phyloP scores from a whole-genome alignment of 768 basidiomycete species.

The Psilocybe subaeruginosa region DNA sequence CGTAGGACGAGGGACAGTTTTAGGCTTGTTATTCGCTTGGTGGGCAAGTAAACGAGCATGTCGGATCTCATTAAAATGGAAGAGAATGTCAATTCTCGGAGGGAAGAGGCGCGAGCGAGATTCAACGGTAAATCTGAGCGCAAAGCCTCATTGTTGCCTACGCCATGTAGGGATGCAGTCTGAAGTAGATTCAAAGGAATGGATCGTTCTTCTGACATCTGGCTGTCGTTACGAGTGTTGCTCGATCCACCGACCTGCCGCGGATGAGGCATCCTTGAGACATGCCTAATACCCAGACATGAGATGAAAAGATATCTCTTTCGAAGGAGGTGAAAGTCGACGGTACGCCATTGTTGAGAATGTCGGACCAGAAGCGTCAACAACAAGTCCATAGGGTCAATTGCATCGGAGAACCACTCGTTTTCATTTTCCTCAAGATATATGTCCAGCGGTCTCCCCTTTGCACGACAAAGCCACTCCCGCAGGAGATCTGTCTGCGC shows the following conservation, averaged over 20 bases:
- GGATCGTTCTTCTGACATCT: neutral
- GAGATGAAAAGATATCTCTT: neutral
- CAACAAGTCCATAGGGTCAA: neutral
- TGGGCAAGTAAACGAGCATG: neutral
- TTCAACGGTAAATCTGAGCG: neutral
- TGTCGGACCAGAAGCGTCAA: neutral
- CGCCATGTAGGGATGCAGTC: neutral
- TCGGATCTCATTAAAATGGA: neutral
- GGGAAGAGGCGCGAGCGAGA: neutral
- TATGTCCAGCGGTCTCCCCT: slow-evolving; percentile 17
- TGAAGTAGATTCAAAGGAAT: neutral
- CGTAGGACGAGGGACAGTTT: neutral
- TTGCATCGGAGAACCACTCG: too few relatives aligned
- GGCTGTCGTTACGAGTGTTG: too few relatives aligned
- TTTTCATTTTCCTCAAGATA: slow-evolving; percentile 10
- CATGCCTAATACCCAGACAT: neutral
- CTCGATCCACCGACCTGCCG: neutral
- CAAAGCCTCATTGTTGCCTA: neutral
- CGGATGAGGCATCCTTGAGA: neutral
- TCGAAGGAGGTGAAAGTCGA: slow-evolving; percentile 6
- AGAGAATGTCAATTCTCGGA: neutral
- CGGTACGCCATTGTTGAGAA: slow-evolving; percentile 14
- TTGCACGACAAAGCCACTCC: slow-evolving; percentile 19
- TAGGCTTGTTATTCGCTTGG: neutral
- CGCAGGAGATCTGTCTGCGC: slow-evolving; percentile 9